A percentile compares a stretch with the other conserved stretches of the same genome.
phyloP scores from a whole-genome alignment of 2,329 filamentous ascomycete genomes.

The Aspergillus intermedius region DNA sequence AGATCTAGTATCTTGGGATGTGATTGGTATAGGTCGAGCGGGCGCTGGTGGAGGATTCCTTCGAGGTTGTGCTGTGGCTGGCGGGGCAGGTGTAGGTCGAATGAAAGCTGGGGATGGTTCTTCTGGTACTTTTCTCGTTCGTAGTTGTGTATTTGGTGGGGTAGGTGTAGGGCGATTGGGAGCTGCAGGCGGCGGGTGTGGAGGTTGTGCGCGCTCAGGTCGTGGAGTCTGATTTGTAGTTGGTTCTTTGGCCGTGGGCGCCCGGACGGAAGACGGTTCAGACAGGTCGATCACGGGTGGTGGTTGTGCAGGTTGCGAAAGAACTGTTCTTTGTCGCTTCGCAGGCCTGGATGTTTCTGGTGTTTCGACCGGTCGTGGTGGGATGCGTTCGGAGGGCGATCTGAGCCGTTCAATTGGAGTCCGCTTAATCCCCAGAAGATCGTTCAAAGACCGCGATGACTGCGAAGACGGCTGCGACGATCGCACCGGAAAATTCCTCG shows the following conservation, averaged over 20 bases:
- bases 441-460: conserved; percentile 52
- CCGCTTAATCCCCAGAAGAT: conserved; percentile 59
- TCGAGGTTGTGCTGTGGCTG: not conserved
- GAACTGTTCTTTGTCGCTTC: conserved; percentile 28
- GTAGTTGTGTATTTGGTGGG: not conserved
- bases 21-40: not conserved
- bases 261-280: conserved; percentile 1
- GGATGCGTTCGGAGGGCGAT: conserved; percentile 57
- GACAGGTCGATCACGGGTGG: conserved; percentile 19
- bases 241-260: not conserved
- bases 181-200: not conserved
- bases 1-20: not conserved
- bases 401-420: conserved; percentile 59
- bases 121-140: not conserved
- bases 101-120: not conserved
- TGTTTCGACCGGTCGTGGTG: conserved; percentile 6
- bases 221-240: not conserved
- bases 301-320: conserved; percentile 3
- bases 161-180: not conserved
- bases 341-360: conserved; percentile 6
- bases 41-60: not conserved
- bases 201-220: not conserved
- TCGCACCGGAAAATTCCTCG: conserved; percentile 12
- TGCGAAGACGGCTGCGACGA: conserved; percentile 26
- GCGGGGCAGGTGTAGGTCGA: not conserved